These are phyloP conservation scores for Lichtheimia hyalospora DNA, from an alignment of 371 early-diverging fungal genomes.

Conservation along the genomic window DNA sequence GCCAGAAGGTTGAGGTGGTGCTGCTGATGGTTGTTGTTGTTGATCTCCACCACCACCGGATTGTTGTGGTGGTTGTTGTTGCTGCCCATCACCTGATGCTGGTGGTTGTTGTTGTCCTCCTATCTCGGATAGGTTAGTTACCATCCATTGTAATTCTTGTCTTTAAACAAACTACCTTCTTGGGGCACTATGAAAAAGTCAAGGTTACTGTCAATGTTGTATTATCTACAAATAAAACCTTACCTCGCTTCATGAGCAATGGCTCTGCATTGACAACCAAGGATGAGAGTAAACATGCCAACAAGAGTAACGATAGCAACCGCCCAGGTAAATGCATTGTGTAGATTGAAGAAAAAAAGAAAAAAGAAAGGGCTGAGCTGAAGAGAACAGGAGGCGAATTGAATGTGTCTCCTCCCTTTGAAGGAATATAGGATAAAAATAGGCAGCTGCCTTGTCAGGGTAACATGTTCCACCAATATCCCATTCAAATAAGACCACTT, in stretches of 20 bases:
- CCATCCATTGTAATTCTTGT: neutral
- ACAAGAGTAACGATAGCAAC: neutral
- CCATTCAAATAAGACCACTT: neutral
- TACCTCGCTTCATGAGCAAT: conserved; percentile 10
- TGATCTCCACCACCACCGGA: too few species aligned
- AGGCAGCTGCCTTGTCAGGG: neutral
- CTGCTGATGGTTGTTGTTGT: neutral
- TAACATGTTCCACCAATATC: conserved; percentile 3
- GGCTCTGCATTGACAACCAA: conserved; percentile 1
- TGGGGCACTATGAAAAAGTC: neutral
- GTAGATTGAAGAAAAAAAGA: neutral
- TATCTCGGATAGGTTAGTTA: neutral
- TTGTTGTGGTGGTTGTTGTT: neutral
- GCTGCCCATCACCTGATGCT: neutral
- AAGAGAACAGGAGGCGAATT: neutral
- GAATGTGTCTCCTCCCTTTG: conserved; percentile 4
- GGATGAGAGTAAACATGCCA: conserved; percentile 2
- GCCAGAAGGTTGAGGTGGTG: neutral
- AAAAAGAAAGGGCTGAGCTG: conserved; percentile 1
- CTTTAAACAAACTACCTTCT: too few species aligned
- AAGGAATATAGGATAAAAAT: conserved; percentile 4
- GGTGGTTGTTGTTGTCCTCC: conserved; percentile 1
- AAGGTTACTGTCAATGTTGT: neutral
- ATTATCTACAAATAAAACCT: neutral
- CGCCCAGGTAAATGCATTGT: conserved; percentile 1